Percentiles rank a stretch among this genome's conserved stretches.
phyloP scores from a whole-genome alignment of 345 rosid genomes.

The Citrus australasica region DNA sequence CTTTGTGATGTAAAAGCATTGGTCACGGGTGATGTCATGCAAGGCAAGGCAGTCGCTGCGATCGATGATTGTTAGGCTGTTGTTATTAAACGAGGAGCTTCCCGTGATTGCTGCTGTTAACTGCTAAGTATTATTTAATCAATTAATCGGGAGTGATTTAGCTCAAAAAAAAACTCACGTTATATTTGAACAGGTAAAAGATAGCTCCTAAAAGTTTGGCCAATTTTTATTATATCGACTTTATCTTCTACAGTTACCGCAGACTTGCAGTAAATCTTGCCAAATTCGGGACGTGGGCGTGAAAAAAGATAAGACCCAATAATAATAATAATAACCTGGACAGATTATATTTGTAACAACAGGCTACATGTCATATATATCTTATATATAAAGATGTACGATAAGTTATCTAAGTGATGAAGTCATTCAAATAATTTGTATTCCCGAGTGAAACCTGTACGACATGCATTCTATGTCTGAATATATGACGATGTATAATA shows the following conservation, averaged over 20 bases:
- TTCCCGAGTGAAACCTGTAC: no score
- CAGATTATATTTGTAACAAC: no score
- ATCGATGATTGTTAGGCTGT: background rate
- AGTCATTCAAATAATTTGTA: no score
- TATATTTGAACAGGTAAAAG: background rate
- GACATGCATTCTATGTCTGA: no score
- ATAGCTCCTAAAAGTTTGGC: background rate
- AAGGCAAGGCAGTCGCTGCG: background rate
- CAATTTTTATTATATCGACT: background rate
- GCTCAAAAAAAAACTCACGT: no score
- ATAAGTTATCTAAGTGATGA: no score
- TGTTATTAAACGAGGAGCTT: background rate
- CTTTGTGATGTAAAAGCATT: background rate
- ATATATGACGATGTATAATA: no score
- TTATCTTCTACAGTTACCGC: background rate
- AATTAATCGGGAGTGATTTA: background rate
- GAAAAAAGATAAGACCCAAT: no score
- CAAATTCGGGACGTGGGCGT: background rate
- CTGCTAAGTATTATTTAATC: background rate
- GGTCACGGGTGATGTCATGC: slow-evolving; percentile 5
- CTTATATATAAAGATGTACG: no score
- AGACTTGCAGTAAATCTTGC: background rate
- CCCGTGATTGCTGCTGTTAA: background rate
- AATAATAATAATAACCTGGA: no score
- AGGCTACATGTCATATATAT: no score